Evolutionary conservation across 257 asterid species (phyloP).

Genomic region (Ajuga chamaepitys): DNA sequence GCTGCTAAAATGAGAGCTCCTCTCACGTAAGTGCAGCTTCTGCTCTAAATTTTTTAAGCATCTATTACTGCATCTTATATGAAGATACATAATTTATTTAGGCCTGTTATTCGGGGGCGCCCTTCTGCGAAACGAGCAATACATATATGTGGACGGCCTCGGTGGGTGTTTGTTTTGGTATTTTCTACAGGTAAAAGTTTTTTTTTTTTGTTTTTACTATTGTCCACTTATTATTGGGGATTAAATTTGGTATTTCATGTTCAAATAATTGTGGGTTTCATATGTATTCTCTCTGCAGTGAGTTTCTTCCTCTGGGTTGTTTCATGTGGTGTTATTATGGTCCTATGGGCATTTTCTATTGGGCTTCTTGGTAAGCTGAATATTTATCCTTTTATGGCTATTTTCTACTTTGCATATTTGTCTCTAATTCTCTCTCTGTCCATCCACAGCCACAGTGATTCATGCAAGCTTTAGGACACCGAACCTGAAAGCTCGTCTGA

Average conservation of each 20-base stretch:
- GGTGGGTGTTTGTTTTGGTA: slow-evolving; percentile 71
- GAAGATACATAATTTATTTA: slow-evolving; percentile 23
- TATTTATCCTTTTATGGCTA: not conserved
- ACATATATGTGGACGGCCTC: slow-evolving; percentile 79
- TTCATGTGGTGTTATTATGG: slow-evolving; percentile 71
- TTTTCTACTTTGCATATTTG: not conserved
- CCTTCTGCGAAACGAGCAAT: slow-evolving; percentile 78
- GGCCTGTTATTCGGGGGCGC: slow-evolving; percentile 95
- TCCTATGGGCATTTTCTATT: slow-evolving; percentile 55
- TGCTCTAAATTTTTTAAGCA: not conserved
- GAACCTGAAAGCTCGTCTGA: slow-evolving; percentile 86
- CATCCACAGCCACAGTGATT: slow-evolving; percentile 54
- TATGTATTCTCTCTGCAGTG: slow-evolving; percentile 34
- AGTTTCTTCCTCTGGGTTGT: slow-evolving; percentile 74
- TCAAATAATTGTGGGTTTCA: not conserved
- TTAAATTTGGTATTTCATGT: not conserved
- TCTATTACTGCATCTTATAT: slow-evolving; percentile 10
- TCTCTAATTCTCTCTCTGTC: slow-evolving; percentile 10
- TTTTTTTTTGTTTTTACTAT: not conserved
- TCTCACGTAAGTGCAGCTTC: slow-evolving; percentile 53
- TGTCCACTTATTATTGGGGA: slow-evolving; percentile 6
- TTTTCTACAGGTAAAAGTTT: slow-evolving; percentile 42
- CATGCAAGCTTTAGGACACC: slow-evolving; percentile 97
- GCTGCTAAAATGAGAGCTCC: slow-evolving; percentile 97
- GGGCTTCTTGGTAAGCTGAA: slow-evolving; percentile 62